Percentiles rank a stretch among this genome's conserved stretches.
phyloP scores from a whole-genome alignment of 257 asterid species.

The Sherardia arvensis region DNA sequence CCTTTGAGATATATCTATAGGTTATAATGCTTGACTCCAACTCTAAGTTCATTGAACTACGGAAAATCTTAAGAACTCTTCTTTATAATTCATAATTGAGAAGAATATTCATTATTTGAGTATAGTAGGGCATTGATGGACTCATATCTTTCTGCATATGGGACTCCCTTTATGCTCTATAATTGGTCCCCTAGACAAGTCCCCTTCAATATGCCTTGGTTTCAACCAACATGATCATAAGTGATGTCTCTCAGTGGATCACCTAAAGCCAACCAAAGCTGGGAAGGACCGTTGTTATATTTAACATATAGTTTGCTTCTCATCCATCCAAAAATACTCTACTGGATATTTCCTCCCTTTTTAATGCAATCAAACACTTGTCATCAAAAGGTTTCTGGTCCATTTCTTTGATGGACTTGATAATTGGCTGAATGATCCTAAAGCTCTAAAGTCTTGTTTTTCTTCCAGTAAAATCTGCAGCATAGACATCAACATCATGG shows the following conservation, averaged over 20 bases:
- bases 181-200: constrained; percentile 30
- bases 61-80: not conserved
- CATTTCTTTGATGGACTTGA: not conserved
- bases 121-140: constrained; percentile 22
- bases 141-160: constrained; percentile 37
- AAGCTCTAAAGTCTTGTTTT: not conserved
- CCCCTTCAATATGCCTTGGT: constrained; percentile 29
- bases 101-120: not conserved
- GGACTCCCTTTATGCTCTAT: constrained; percentile 25
- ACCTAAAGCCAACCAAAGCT: constrained; percentile 40
- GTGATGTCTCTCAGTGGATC: constrained; percentile 54
- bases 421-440: not conserved
- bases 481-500: not conserved
- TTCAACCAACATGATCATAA: constrained; percentile 39
- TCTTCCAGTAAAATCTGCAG: not conserved
- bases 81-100: constrained; percentile 1
- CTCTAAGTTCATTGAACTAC: constrained; percentile 7
- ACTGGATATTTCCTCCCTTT: not conserved
- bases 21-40: not conserved
- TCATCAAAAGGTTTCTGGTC: not conserved
- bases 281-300: constrained; percentile 28
- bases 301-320: constrained; percentile 4
- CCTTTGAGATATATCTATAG: not conserved
- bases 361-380: not conserved
- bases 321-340: constrained; percentile 1